Conservation (phyloP, 352 stramenopile species). For the Globisporangium cystogenes region DNA sequence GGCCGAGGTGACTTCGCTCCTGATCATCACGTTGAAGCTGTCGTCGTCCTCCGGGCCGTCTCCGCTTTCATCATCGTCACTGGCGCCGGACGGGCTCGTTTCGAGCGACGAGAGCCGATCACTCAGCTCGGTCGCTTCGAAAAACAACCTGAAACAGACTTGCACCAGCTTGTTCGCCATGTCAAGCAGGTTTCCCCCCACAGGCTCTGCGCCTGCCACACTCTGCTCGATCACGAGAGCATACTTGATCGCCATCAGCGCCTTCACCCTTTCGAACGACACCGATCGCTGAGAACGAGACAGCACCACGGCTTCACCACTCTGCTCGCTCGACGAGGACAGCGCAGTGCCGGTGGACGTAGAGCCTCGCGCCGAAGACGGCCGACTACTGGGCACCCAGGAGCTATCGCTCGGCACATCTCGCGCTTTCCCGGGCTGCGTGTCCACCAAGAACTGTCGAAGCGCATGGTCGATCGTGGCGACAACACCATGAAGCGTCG, state of each 20-base stretch:
- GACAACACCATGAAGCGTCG: slow-evolving; percentile 24
- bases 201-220: not conserved
- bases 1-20: slow-evolving; percentile 3
- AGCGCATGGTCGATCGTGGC: slow-evolving; percentile 27
- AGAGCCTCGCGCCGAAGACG: not conserved
- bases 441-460: slow-evolving; percentile 13
- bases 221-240: slow-evolving; percentile 9
- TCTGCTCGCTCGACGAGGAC: not conserved
- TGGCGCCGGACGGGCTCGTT: slow-evolving; percentile 6
- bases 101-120: slow-evolving; percentile 35
- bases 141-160: slow-evolving; percentile 52
- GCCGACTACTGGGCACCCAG: not conserved
- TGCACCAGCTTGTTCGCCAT: slow-evolving; percentile 30
- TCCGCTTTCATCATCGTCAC: slow-evolving; percentile 5
- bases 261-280: slow-evolving; percentile 6
- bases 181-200: slow-evolving; percentile 17
- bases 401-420: not conserved
- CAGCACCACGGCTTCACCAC: not conserved
- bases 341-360: slow-evolving; percentile 10
- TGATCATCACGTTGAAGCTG: slow-evolving; percentile 10
- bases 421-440: slow-evolving; percentile 12
- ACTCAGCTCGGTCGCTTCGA: slow-evolving; percentile 59
- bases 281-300: not conserved
- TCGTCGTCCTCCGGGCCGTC: slow-evolving; percentile 6
- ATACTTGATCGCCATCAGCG: slow-evolving; percentile 24